phyloP scores from a whole-genome alignment of 1,139 yeast genomes.

The Sugiyamaella castrensis region DNA sequence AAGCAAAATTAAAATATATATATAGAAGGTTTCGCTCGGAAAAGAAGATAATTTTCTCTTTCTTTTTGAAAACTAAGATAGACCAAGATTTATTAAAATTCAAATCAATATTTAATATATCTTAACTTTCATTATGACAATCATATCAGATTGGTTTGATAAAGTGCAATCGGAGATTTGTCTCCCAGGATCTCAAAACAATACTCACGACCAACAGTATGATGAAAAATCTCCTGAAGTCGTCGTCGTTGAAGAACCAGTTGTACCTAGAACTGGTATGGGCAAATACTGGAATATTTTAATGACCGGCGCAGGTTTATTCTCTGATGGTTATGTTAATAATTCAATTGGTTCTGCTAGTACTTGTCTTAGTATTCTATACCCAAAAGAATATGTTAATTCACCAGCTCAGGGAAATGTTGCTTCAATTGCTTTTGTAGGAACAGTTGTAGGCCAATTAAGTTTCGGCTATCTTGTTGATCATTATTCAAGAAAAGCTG shows the following conservation, averaged over 20 bases:
- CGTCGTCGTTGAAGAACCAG: slow-evolving; percentile 7
- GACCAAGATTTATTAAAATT: neutral
- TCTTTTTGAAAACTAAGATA: neutral
- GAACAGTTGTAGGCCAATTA: slow-evolving; percentile 86
- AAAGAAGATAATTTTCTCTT: neutral
- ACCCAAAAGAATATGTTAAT: slow-evolving; percentile 57
- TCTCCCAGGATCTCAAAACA: slow-evolving; percentile 10
- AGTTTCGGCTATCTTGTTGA: slow-evolving; percentile 78
- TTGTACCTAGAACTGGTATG: slow-evolving; percentile 18
- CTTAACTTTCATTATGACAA: neutral
- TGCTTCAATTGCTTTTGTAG: slow-evolving; percentile 85
- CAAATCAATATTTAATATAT: slow-evolving; percentile 1
- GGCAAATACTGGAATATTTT: slow-evolving; percentile 65
- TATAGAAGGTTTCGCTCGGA: neutral
- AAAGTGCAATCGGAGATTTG: slow-evolving; percentile 15
- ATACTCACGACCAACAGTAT: slow-evolving; percentile 5
- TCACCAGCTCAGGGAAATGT: slow-evolving; percentile 74
- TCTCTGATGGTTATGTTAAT: slow-evolving; percentile 88
- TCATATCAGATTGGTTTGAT: slow-evolving; percentile 14
- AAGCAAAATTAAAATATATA: slow-evolving; percentile 1
- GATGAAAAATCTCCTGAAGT: slow-evolving; percentile 4
- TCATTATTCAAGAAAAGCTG: slow-evolving; percentile 69
- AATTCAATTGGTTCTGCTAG: slow-evolving; percentile 76
- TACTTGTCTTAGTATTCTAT: slow-evolving; percentile 61
- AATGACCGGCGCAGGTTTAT: slow-evolving; percentile 87